phyloP scores from a whole-genome alignment of 140 eudicot genomes.

The Artemisia princeps region DNA sequence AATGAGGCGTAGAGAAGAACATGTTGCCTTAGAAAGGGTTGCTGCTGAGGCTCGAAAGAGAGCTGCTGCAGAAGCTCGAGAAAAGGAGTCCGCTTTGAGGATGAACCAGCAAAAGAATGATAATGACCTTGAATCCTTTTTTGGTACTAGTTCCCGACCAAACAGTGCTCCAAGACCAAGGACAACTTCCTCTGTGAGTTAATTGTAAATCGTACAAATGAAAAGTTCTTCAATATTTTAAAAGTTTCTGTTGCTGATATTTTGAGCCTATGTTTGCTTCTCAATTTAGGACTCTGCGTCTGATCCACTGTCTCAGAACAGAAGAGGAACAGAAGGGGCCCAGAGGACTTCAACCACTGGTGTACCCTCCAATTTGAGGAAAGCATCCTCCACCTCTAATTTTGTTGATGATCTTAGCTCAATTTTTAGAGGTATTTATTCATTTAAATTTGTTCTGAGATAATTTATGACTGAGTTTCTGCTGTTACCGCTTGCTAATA shows the following conservation, averaged over 20 bases:
- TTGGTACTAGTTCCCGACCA: constrained; percentile 52
- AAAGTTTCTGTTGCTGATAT: background rate
- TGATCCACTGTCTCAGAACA: constrained; percentile 45
- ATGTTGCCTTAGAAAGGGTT: constrained; percentile 52
- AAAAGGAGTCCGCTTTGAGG: constrained; percentile 53
- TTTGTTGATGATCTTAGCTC: constrained; percentile 68
- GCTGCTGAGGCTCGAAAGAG: constrained; percentile 64
- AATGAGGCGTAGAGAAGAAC: constrained; percentile 49
- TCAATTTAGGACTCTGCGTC: constrained; percentile 40
- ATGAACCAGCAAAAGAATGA: constrained; percentile 65
- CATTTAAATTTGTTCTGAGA: background rate
- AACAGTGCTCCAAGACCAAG: constrained; percentile 73
- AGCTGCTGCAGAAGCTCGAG: constrained; percentile 61
- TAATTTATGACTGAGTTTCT: constrained; percentile 9
- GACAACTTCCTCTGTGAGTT: constrained; percentile 55
- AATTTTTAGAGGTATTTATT: constrained; percentile 57
- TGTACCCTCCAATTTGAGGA: constrained; percentile 41
- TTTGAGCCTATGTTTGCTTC: background rate
- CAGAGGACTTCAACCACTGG: constrained; percentile 40
- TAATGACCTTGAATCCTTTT: constrained; percentile 66
- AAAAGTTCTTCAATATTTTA: background rate
- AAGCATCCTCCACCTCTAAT: constrained; percentile 57
- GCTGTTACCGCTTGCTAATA: constrained; percentile 7
- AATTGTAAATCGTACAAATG: too few species aligned
- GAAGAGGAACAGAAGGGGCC: constrained; percentile 49